These are phyloP conservation scores for Monilinia aucupariae DNA, from an alignment of 2,329 filamentous ascomycete species.

Conservation along the genomic window DNA sequence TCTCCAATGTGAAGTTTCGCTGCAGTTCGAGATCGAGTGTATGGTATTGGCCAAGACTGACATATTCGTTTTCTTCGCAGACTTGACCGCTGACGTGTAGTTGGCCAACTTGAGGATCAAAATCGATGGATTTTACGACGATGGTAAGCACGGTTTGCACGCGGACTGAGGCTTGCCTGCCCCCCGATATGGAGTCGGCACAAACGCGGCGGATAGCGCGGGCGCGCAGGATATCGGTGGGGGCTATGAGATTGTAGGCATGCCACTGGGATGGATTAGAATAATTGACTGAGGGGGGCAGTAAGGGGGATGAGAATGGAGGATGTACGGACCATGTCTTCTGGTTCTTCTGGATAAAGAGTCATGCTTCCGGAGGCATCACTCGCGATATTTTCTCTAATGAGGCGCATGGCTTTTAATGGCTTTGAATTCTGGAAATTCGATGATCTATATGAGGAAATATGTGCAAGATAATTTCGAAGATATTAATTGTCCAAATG, in stretches of 20 bases:
- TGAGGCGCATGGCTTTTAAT: conserved; percentile 53
- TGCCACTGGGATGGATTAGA: conserved; percentile 52
- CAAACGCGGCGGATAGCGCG: conserved; percentile 61
- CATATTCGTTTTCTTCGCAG: conserved; percentile 59
- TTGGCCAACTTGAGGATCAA: conserved; percentile 62
- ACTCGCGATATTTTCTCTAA: conserved; percentile 62
- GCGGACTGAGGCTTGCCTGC: conserved; percentile 56
- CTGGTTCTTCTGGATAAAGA: conserved; percentile 64
- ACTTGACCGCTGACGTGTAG: conserved; percentile 65
- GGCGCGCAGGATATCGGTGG: conserved; percentile 58
- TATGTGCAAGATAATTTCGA: neutral
- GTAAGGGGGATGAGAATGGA: neutral
- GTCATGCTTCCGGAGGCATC: conserved; percentile 62
- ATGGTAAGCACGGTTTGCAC: conserved; percentile 62
- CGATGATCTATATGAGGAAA: neutral
- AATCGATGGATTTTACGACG: conserved; percentile 60
- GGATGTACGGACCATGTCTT: conserved; percentile 58
- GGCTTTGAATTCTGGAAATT: neutral
- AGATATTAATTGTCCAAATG: neutral
- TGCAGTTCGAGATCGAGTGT: conserved; percentile 81
- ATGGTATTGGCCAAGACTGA: conserved; percentile 62
- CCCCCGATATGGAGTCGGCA: conserved; percentile 48
- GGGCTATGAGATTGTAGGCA: conserved; percentile 66
- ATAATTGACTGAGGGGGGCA: neutral
- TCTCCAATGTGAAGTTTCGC: conserved; percentile 82